phyloP scores from a whole-genome alignment of 176 grass and related monocot genomes.

The Oryza australiensis region DNA sequence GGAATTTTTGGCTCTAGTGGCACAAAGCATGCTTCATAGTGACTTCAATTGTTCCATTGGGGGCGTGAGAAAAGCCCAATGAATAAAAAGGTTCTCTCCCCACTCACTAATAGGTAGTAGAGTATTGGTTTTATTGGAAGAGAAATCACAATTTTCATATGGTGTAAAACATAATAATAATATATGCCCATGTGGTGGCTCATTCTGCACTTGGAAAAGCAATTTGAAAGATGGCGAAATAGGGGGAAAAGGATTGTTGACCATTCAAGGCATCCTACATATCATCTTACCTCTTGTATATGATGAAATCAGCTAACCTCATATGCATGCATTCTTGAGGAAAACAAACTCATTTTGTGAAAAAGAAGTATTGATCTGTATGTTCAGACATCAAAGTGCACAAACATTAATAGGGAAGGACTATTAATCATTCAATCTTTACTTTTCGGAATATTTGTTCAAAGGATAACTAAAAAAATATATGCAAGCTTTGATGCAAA shows the following conservation, averaged over 20 bases:
- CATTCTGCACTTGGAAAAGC: background rate
- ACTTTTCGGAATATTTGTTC: background rate
- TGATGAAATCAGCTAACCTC: background rate
- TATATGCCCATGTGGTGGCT: background rate
- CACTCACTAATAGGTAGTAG: background rate
- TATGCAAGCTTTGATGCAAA: background rate
- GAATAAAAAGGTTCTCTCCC: background rate
- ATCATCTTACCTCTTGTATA: background rate
- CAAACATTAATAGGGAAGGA: background rate
- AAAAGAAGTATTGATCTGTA: background rate
- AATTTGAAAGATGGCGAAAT: background rate
- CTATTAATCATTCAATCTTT: background rate
- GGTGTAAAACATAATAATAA: background rate
- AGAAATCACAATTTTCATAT: background rate
- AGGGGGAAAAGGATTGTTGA: background rate
- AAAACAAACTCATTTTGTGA: background rate
- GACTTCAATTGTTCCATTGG: background rate
- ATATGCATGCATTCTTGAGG: background rate
- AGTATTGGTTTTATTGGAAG: background rate
- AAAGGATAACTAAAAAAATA: background rate
- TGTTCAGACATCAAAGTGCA: background rate
- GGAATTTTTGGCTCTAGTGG: background rate
- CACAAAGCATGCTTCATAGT: background rate
- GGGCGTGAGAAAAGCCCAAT: background rate
- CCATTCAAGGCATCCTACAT: background rate